Conservation (phyloP, 805 yeast genomes). For the Nakazawaea ernobii region DNA sequence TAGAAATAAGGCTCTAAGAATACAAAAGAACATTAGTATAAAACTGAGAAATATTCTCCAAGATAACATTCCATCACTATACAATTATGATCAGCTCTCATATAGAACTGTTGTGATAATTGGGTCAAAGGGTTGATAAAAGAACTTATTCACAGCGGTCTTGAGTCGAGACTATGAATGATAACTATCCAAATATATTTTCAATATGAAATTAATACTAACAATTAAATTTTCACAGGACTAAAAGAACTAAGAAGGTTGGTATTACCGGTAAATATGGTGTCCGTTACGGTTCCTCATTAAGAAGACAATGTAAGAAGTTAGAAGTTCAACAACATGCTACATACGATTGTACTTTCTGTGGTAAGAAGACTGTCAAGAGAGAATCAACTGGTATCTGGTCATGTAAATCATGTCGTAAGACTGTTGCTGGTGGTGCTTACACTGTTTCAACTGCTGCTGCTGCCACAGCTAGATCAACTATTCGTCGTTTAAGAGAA, state of each 20-base stretch:
- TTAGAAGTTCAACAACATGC: conserved; percentile 99
- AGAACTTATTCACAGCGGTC: too few relatives aligned
- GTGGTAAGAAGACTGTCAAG: conserved; percentile 98
- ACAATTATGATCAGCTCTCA: not conserved
- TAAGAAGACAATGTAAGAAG: conserved; percentile 99
- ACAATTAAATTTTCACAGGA: conserved; percentile 54
- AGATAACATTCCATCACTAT: not conserved
- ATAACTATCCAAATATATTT: not conserved
- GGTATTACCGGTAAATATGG: conserved; percentile 99
- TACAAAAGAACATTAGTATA: too few relatives aligned
- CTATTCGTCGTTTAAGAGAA: conserved; percentile 99
- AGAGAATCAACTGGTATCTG: conserved; percentile 99
- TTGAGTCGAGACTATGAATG: too few relatives aligned
- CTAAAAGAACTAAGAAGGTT: conserved; percentile 99
- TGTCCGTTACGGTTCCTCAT: conserved; percentile 99
- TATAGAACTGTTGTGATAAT: not conserved
- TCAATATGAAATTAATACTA: conserved; percentile 26
- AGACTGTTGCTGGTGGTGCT: conserved; percentile 99
- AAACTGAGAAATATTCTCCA: not conserved
- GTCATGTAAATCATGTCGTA: conserved; percentile 91
- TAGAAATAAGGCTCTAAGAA: too few relatives aligned
- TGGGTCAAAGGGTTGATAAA: not conserved
- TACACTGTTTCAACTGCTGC: conserved; percentile 99
- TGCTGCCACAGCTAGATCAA: conserved; percentile 99
- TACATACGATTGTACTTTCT: conserved; percentile 98